These are phyloP conservation scores for Ulmus americana DNA, from an alignment of 331 rosid genomes.

Conservation along the genomic window DNA sequence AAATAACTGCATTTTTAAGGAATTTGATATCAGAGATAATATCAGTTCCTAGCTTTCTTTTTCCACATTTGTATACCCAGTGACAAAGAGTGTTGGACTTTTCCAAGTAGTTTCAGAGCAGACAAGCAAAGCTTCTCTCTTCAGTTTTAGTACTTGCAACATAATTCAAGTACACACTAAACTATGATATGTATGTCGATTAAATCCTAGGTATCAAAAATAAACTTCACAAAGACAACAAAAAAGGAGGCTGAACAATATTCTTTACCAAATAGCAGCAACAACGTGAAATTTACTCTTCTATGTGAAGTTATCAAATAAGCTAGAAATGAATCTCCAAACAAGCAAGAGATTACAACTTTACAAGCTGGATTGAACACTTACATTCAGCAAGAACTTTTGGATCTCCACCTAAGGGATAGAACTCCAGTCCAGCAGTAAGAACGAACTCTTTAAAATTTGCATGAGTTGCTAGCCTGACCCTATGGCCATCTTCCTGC, in stretches of 20 bases:
- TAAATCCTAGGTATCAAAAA: background rate
- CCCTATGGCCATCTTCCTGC: conserved; percentile 84
- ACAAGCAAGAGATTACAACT: conserved; percentile 12
- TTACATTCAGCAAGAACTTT: conserved; percentile 96
- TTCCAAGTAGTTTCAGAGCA: background rate
- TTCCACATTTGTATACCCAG: background rate
- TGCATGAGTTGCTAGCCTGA: conserved; percentile 89
- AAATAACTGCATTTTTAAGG: no score
- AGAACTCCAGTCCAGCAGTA: conserved; percentile 83
- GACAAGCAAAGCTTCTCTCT: background rate
- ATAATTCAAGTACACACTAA: background rate
- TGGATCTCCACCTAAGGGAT: conserved; percentile 92
- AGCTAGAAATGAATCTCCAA: background rate
- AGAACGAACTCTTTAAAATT: conserved; percentile 86
- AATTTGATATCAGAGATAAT: no score
- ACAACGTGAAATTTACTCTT: background rate
- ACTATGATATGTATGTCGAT: background rate
- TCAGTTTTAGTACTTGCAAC: background rate
- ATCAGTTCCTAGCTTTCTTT: no score
- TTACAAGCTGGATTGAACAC: conserved; percentile 30
- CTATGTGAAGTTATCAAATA: background rate
- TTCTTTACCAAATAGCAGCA: background rate
- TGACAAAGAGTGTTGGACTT: background rate
- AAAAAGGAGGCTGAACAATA: background rate
- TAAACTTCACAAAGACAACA: background rate